Conservation (phyloP, 2,329 filamentous ascomycete genomes). For the Ampelomyces quisqualis region DNA sequence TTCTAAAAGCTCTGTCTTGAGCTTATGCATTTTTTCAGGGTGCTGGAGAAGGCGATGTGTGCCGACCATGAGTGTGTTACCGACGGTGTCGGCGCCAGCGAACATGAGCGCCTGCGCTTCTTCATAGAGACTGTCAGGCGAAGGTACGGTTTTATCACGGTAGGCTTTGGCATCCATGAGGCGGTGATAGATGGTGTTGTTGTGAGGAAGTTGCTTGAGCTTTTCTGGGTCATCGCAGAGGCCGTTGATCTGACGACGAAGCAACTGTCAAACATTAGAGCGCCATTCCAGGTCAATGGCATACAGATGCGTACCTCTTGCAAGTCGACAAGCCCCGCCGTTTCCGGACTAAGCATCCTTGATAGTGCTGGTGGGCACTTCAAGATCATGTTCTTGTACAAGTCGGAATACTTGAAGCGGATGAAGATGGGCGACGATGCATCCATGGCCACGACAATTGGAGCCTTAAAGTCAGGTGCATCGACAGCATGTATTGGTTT, state of each 20-base stretch:
- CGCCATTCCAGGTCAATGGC: no score
- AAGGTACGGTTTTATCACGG: conserved; percentile 36
- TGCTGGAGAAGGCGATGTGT: conserved; percentile 46
- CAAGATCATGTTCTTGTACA: conserved; percentile 42
- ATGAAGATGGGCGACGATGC: conserved; percentile 38
- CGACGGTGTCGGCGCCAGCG: conserved; percentile 50
- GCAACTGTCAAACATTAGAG: conserved; percentile 16
- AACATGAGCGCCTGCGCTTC: conserved; percentile 52
- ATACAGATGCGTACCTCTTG: conserved; percentile 24
- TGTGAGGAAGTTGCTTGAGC: conserved; percentile 37
- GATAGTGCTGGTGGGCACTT: conserved; percentile 43
- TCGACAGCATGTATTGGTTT: conserved; percentile 44
- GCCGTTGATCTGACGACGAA: conserved; percentile 35
- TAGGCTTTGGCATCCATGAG: conserved; percentile 39
- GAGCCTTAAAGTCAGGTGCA: conserved; percentile 44
- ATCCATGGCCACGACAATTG: conserved; percentile 48
- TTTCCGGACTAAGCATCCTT: conserved; percentile 40
- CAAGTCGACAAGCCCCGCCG: conserved; percentile 43
- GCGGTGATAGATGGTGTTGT: conserved; percentile 43
- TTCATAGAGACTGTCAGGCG: conserved; percentile 43
- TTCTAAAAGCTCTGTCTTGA: conserved; percentile 44
- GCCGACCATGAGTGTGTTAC: conserved; percentile 46
- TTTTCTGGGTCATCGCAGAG: conserved; percentile 34
- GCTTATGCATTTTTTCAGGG: conserved; percentile 31
- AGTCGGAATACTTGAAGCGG: conserved; percentile 46